Conservation (phyloP, 2,329 filamentous ascomycete genomes). For the Fusarium devonianum region DNA sequence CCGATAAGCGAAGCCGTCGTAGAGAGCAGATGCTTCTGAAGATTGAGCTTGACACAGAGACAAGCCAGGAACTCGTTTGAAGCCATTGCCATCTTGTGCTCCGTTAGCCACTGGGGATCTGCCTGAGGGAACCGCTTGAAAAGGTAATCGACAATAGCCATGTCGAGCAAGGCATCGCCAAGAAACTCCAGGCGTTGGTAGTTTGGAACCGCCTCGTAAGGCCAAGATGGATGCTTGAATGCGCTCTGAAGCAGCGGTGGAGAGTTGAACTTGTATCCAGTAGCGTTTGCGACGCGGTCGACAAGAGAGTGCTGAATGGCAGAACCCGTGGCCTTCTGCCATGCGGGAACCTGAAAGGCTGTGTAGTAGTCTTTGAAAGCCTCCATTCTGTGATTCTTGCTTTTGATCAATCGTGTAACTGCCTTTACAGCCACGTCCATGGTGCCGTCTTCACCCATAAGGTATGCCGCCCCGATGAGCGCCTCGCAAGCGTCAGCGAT, state of each 20-base stretch:
- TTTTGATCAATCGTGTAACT: conserved; percentile 74
- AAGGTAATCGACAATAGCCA: conserved; percentile 82
- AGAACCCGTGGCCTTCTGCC: conserved; percentile 69
- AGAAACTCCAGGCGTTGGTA: conserved; percentile 94
- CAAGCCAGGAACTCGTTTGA: conserved; percentile 93
- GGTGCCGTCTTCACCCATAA: conserved; percentile 53
- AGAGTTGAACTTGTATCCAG: conserved; percentile 72
- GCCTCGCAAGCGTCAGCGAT: conserved; percentile 96
- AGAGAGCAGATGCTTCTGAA: conserved; percentile 75
- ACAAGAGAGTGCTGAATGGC: conserved; percentile 75
- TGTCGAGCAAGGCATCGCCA: conserved; percentile 87
- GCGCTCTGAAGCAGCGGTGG: conserved; percentile 82
- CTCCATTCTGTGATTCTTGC: conserved; percentile 72
- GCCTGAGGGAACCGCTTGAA: conserved; percentile 78
- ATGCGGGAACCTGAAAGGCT: conserved; percentile 72
- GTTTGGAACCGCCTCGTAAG: conserved; percentile 78
- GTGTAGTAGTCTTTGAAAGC: conserved; percentile 76
- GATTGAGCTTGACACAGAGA: conserved; percentile 77
- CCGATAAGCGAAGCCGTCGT: conserved; percentile 53
- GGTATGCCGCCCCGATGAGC: conserved; percentile 83
- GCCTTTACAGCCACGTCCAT: conserved; percentile 67
- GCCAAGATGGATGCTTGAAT: conserved; percentile 87
- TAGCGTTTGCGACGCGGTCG: conserved; percentile 64
- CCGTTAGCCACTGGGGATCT: conserved; percentile 95
- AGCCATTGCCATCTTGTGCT: conserved; percentile 99